Conservation (phyloP, 192 early-diverging fungal species). For the Chytriomyces hyalinus region DNA sequence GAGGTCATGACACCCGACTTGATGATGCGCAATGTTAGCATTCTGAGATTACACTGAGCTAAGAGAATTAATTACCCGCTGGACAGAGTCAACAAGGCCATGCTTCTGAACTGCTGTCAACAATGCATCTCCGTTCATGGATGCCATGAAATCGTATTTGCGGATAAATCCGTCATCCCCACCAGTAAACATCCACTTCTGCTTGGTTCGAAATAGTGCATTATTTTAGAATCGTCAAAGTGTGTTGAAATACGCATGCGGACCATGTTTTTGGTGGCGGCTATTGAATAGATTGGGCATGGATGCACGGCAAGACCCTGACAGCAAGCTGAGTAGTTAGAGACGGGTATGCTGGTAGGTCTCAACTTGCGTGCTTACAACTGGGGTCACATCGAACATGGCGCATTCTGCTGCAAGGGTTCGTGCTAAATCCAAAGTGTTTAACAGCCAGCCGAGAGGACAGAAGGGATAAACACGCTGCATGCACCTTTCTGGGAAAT, state of each 20-base stretch:
- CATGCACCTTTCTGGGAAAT: not conserved
- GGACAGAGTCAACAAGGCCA: conserved; percentile 82
- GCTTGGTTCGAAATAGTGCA: not conserved
- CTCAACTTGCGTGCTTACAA: no score
- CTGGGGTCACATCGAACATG: no score
- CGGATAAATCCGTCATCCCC: conserved; percentile 93
- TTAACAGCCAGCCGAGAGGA: not conserved
- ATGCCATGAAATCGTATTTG: conserved; percentile 89
- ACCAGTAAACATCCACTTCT: conserved; percentile 61
- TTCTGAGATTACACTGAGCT: conserved; percentile 65
- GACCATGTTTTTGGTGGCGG: conserved; percentile 31
- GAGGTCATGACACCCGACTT: conserved; percentile 77
- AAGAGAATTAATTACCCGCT: conserved; percentile 78
- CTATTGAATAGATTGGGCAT: conserved; percentile 27
- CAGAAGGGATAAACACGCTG: not conserved
- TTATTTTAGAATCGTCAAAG: not conserved
- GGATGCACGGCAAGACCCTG: conserved; percentile 27
- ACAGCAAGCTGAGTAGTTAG: no score
- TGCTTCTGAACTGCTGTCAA: conserved; percentile 89
- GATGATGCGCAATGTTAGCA: not conserved
- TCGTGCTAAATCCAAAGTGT: not conserved
- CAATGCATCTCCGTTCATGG: conserved; percentile 78
- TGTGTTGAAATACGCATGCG: not conserved
- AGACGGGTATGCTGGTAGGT: no score
- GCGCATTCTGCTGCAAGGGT: not conserved